Base-by-base conservation (phyloP, 306 rosid genomes). In the Comarum palustre region DNA sequence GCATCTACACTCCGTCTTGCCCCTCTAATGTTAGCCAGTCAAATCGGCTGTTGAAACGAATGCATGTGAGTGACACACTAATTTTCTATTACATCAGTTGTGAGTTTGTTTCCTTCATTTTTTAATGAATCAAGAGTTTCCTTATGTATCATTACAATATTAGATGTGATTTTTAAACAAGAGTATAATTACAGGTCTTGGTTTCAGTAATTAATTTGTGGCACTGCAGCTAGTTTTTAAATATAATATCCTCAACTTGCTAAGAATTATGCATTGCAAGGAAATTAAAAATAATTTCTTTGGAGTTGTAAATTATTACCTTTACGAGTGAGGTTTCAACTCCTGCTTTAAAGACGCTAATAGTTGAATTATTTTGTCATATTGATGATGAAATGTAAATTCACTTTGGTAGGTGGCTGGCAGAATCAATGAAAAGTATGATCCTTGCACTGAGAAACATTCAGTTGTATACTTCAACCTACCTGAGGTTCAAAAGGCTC, bases 391-490 rank as follows among this genome's bases (percentile, higher is more conserved):
- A 79, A 76, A 50, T 61, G 45, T 66, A 19, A 11, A 29, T 79
- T 69, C 74, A 59, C 41, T 82, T 69, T 73, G 39, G 22, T 78
- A 90, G 96, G 81, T 22, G 84, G 67, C 84, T 50, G 93, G 92
- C 48, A 88, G 66, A 62, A 70, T 89, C 66, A 63, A 71, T 72
- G 63, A 75, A 68, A 79, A 5, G n/a, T 93, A 90, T 78, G 98
- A 93, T 89, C 98, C 98, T 79, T 93, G 97, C 87, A 89, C 96
- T 0, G 92, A 90, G 87, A 72, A 20, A 46, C 92, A 90, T 75
- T 83, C 93, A 60, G 66, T 48, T 51, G 76, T 66, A 25, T 93
- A 89, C 87, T 93, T 90, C 86, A 93, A 93, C 81, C 87, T 48
- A 71, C 96, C 90, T 0, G 87, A 89, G 83, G 98, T 93, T 70